Conservation (phyloP, 2,329 filamentous ascomycete species). For the Pyricularia grisea region DNA sequence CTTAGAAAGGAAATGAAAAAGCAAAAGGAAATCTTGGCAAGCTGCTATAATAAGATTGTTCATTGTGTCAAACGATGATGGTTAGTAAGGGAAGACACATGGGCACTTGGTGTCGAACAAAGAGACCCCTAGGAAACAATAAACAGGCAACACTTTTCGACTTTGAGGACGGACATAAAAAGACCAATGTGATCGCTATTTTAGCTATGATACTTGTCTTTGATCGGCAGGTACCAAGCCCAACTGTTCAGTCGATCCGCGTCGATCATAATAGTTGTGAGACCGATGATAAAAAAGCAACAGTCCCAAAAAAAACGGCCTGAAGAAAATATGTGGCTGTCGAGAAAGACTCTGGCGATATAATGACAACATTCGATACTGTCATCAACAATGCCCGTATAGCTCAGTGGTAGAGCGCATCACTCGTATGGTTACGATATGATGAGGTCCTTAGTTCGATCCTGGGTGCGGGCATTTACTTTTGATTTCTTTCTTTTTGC, state of each 20-base stretch:
- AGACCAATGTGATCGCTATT: background rate
- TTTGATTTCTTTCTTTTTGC: background rate
- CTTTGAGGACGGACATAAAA: background rate
- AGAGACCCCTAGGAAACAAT: no score
- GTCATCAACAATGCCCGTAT: background rate
- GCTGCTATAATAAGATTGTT: no score
- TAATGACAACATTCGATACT: background rate
- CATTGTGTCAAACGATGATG: no score
- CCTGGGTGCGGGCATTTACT: background rate
- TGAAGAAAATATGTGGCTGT: no score
- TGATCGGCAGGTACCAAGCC: background rate
- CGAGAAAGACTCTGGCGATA: no score
- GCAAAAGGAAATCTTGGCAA: no score
- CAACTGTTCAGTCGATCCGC: background rate
- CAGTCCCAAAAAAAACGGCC: background rate
- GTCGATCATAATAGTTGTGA: background rate
- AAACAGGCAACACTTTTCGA: background rate
- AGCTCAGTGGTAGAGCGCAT: slow-evolving; percentile 4
- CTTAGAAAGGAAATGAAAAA: no score
- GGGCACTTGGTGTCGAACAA: no score
- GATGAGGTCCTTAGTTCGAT: slow-evolving; percentile 3
- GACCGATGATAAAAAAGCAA: background rate
- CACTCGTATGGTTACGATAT: background rate
- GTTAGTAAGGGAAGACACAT: no score
- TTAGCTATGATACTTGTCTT: background rate